A percentile compares a stretch with the other conserved stretches of the same genome.
Conservation (phyloP, 306 rosid species). For the Medicago truncatula region DNA sequence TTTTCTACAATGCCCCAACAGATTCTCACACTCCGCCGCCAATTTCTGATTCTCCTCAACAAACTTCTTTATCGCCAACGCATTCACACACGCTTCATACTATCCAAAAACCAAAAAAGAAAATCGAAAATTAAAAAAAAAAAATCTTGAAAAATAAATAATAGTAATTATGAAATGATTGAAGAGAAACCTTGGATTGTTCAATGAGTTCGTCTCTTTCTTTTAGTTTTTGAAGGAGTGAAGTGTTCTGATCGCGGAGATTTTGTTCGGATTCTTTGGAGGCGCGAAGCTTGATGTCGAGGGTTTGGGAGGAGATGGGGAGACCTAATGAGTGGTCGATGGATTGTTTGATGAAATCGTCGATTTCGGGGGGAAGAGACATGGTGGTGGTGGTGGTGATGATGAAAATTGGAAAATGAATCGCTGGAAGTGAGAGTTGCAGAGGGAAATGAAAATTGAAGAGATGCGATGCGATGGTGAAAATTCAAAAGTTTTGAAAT, state of each 20-base stretch:
- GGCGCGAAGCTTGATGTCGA: conserved; percentile 66
- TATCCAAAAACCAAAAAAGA: background rate
- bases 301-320: conserved; percentile 61
- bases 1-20: conserved; percentile 60
- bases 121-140: too few species aligned
- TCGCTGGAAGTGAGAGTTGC: background rate
- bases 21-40: conserved; percentile 66
- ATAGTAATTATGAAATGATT: background rate
- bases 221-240: conserved; percentile 55
- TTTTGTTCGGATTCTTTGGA: conserved; percentile 57
- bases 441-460: background rate
- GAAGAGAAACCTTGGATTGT: conserved; percentile 44
- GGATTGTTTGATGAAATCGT: conserved; percentile 69
- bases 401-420: background rate
- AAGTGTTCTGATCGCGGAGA: conserved; percentile 51
- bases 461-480: background rate
- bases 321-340: conserved; percentile 70
- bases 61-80: conserved; percentile 74
- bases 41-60: conserved; percentile 84
- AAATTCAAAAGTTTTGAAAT: too few species aligned
- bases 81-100: conserved; percentile 78
- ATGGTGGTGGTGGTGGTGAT: conserved; percentile 35
- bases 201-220: conserved; percentile 67
- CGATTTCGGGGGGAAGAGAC: conserved; percentile 71
- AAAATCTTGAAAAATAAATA: background rate